phyloP scores from a whole-genome alignment of 2,329 filamentous ascomycete genomes.

The Xylariaceae sp. region DNA sequence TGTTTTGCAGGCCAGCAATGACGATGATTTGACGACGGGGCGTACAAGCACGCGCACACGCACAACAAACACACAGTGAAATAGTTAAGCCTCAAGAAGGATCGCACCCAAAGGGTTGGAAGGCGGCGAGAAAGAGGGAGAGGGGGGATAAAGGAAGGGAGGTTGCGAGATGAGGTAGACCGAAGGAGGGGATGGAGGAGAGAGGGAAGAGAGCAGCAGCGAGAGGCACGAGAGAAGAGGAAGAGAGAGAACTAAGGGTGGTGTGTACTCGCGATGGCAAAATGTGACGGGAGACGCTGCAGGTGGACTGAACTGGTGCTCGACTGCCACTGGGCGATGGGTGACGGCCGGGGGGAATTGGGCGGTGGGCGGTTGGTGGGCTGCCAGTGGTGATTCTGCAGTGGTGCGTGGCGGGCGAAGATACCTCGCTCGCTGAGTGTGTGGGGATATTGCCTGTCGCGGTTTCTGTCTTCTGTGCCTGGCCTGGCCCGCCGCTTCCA shows the following conservation, averaged over 20 bases:
- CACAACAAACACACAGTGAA: conserved; percentile 24
- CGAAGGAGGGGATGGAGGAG: conserved; percentile 31
- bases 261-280: conserved; percentile 2
- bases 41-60: conserved; percentile 16
- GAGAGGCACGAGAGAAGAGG: conserved; percentile 30
- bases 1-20: conserved; percentile 27
- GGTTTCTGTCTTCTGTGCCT: too few species aligned
- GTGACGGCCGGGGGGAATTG: not conserved
- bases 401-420: too few species aligned
- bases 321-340: not conserved
- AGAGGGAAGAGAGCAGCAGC: conserved; percentile 24
- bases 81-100: conserved; percentile 29
- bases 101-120: conserved; percentile 35
- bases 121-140: conserved; percentile 29
- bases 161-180: conserved; percentile 27
- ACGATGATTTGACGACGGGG: conserved; percentile 22
- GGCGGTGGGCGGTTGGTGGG: not conserved
- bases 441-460: too few species aligned
- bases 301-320: too few species aligned
- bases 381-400: not conserved
- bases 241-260: conserved; percentile 23
- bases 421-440: too few species aligned
- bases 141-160: conserved; percentile 35
- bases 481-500: too few species aligned
- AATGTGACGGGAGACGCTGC: too few species aligned